phyloP scores from a whole-genome alignment of 2,329 filamentous ascomycete species.

The Epichloe sylvatica region DNA sequence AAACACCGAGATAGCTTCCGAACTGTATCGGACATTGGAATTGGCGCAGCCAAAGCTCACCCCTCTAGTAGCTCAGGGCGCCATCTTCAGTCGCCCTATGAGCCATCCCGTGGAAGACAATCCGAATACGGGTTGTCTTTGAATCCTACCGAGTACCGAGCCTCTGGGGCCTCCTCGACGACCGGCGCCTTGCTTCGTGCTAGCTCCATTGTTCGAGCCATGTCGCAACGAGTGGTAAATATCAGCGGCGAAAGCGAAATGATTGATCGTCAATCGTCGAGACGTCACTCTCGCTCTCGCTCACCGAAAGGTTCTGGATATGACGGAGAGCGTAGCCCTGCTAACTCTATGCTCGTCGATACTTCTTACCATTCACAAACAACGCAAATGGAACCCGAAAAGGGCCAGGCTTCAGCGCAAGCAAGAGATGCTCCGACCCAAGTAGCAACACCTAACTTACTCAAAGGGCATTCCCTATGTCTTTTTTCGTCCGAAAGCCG shows the following conservation, averaged over 20 bases:
- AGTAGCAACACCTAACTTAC: slow-evolving; percentile 44
- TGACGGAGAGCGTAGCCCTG: slow-evolving; percentile 13
- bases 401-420: slow-evolving; percentile 17
- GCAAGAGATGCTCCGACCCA: slow-evolving; percentile 2
- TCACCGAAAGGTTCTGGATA: slow-evolving; percentile 34
- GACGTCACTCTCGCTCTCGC: slow-evolving; percentile 45
- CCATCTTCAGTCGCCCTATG: slow-evolving; percentile 44
- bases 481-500: slow-evolving; percentile 69
- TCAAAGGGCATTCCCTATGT: slow-evolving; percentile 75
- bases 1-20: slow-evolving; percentile 42
- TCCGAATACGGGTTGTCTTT: slow-evolving; percentile 45
- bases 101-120: slow-evolving; percentile 28
- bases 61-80: slow-evolving; percentile 40
- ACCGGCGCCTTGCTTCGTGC: slow-evolving; percentile 53
- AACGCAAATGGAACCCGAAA: slow-evolving; percentile 31
- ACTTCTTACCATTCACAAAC: slow-evolving; percentile 39
- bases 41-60: slow-evolving; percentile 35
- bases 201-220: slow-evolving; percentile 63
- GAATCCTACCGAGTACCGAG: slow-evolving; percentile 34
- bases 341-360: slow-evolving; percentile 27
- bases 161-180: slow-evolving; percentile 49
- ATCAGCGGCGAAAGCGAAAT: slow-evolving; percentile 84
- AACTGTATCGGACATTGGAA: slow-evolving; percentile 40
- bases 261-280: slow-evolving; percentile 56
- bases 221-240: slow-evolving; percentile 97